These are phyloP conservation scores for Streptanthus diversifolius DNA, from an alignment of 345 rosid species.

Conservation along the genomic window DNA sequence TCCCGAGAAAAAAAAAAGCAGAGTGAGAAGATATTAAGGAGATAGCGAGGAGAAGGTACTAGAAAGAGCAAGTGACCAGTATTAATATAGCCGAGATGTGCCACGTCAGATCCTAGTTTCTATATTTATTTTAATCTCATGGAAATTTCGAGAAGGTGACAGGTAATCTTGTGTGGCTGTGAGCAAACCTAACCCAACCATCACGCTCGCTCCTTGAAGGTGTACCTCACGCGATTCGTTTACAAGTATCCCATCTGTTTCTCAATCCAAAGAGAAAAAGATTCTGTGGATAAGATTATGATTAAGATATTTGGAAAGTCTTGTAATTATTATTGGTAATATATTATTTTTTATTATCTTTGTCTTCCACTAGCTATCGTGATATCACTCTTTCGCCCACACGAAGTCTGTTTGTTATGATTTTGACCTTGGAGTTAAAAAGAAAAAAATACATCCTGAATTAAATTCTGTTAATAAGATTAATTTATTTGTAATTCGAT, in stretches of 20 bases:
- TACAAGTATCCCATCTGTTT: not conserved
- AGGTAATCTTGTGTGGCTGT: constrained; percentile 56
- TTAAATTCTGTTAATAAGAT: not conserved
- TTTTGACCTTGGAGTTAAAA: not conserved
- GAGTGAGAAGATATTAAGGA: not conserved
- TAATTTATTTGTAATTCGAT: not conserved
- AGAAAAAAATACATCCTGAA: not conserved
- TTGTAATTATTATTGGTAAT: not conserved
- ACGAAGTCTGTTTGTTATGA: not conserved
- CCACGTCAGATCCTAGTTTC: constrained; percentile 43
- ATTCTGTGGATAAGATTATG: not conserved
- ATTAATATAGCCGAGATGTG: constrained; percentile 3
- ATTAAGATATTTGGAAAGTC: not conserved
- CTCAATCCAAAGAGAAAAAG: not conserved
- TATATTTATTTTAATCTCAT: not conserved
- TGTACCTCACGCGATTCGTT: constrained; percentile 10
- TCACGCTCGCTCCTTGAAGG: not conserved
- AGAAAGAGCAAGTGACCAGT: constrained; percentile 7
- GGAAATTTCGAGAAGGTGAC: constrained; percentile 49
- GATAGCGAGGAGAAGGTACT: constrained; percentile 5
- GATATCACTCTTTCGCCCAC: constrained; percentile 1
- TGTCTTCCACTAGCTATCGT: not conserved
- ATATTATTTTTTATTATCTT: not conserved
- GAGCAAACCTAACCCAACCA: constrained; percentile 10
- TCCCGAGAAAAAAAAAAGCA: not conserved